phyloP scores from a whole-genome alignment of 2,329 filamentous ascomycete genomes.

The Ilyonectria robusta region DNA sequence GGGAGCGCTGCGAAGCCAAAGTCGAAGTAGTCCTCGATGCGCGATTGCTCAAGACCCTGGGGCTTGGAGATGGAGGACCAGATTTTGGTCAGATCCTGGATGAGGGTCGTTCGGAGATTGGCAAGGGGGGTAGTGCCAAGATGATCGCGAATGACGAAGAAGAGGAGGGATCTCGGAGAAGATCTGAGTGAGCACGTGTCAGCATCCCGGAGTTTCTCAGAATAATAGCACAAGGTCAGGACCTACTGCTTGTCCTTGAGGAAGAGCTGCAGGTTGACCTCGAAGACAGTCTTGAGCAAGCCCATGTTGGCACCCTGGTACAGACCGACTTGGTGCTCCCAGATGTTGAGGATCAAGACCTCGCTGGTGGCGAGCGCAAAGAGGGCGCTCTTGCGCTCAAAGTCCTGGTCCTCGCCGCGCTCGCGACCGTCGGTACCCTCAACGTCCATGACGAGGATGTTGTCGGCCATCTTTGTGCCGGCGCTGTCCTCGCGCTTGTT shows the following conservation, averaged over 20 bases:
- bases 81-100: conserved; percentile 91
- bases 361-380: conserved; percentile 98
- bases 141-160: conserved; percentile 99
- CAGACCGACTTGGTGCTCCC: conserved; percentile 98
- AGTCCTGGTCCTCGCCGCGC: conserved; percentile 97
- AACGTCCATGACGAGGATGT: conserved; percentile 99
- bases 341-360: conserved; percentile 98
- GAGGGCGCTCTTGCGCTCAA: conserved; percentile 97
- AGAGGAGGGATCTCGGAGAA: conserved; percentile 90
- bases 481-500: conserved; percentile 79
- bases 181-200: conserved; percentile 67
- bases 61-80: conserved; percentile 96
- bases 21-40: conserved; percentile 98
- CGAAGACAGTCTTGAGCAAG: conserved; percentile 97
- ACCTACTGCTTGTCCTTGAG: conserved; percentile 92
- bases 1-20: conserved; percentile 96
- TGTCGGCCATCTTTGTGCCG: conserved; percentile 85
- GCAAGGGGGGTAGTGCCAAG: conserved; percentile 90
- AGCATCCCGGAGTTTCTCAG: conserved; percentile 27
- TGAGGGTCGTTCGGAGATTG: conserved; percentile 90
- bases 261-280: conserved; percentile 97
- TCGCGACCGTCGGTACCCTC: conserved; percentile 98
- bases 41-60: conserved; percentile 86
- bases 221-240: conserved; percentile 12
- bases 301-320: conserved; percentile 99